Percentiles rank a stretch among this genome's conserved stretches.
phyloP scores from a whole-genome alignment of 1,284 basidiomycete species.

The Ceratobasidium sp. region DNA sequence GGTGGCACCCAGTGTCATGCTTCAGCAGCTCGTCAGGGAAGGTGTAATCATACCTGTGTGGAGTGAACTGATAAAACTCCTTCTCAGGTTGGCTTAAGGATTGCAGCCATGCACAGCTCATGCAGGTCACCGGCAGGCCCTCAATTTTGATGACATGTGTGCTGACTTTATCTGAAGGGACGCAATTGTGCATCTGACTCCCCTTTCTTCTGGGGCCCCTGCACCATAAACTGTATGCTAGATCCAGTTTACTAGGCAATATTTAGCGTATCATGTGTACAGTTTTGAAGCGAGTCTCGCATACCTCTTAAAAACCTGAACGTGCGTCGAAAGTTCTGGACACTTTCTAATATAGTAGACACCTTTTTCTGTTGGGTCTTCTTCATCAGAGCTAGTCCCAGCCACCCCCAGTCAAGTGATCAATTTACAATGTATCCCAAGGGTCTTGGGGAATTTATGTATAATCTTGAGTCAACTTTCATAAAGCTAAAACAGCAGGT shows the following conservation, averaged over 20 bases:
- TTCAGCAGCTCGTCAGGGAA: neutral
- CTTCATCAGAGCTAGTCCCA: slow-evolving; percentile 11
- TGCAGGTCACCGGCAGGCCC: neutral
- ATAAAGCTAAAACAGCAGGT: neutral
- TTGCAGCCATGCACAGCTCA: neutral
- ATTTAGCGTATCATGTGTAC: too few relatives aligned
- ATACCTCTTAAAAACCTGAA: neutral
- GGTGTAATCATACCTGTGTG: neutral
- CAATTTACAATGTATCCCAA: neutral
- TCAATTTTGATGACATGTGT: neutral
- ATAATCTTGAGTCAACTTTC: neutral
- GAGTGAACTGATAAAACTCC: neutral
- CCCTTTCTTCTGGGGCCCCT: slow-evolving; percentile 8
- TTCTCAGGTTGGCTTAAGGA: neutral
- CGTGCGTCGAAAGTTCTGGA: neutral
- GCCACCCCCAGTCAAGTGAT: neutral
- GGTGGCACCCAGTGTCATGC: neutral
- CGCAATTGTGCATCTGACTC: neutral
- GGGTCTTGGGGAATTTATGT: neutral
- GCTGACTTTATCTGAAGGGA: neutral
- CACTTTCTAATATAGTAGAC: neutral
- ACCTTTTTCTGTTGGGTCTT: neutral
- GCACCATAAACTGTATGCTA: neutral
- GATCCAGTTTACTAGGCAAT: neutral
- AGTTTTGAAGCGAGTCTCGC: neutral